A percentile compares a stretch with the other conserved stretches of the same genome.
These are phyloP conservation scores for Microdochium bolleyi DNA, from an alignment of 2,329 filamentous ascomycete species.

Conservation along the genomic window DNA sequence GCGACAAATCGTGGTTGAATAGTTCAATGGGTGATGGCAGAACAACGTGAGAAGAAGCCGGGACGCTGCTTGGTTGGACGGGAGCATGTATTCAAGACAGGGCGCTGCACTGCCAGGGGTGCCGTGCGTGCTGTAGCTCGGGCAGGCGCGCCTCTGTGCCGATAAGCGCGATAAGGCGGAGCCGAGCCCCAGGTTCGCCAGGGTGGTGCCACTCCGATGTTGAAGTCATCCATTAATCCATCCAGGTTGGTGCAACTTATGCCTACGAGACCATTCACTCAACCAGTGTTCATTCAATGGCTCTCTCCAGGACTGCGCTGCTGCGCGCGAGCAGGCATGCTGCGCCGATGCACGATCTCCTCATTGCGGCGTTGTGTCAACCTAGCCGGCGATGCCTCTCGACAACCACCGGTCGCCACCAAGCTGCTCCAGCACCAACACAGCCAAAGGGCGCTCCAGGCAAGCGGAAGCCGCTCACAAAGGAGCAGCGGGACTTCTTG, in stretches of 20 bases:
- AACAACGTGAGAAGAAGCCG: no score
- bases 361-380: slow-evolving; percentile 24
- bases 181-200: neutral
- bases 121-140: neutral
- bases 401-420: slow-evolving; percentile 8
- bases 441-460: slow-evolving; percentile 20
- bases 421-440: slow-evolving; percentile 12
- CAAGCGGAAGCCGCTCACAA: slow-evolving; percentile 53
- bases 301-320: neutral
- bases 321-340: slow-evolving; percentile 7
- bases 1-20: no score
- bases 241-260: neutral
- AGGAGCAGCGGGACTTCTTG: slow-evolving; percentile 66
- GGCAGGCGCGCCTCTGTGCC: neutral
- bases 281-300: neutral
- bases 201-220: neutral
- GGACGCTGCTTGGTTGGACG: no score
- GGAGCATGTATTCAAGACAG: no score
- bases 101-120: neutral
- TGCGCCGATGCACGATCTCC: slow-evolving; percentile 24
- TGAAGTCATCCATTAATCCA: neutral
- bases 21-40: no score
- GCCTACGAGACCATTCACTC: neutral
- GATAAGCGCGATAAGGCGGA: neutral
- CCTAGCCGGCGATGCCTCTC: slow-evolving; percentile 14